Percentiles rank a stretch among this genome's conserved stretches.
Conservation (phyloP, 1,284 basidiomycete genomes). For the Moesziomyces sp. region DNA sequence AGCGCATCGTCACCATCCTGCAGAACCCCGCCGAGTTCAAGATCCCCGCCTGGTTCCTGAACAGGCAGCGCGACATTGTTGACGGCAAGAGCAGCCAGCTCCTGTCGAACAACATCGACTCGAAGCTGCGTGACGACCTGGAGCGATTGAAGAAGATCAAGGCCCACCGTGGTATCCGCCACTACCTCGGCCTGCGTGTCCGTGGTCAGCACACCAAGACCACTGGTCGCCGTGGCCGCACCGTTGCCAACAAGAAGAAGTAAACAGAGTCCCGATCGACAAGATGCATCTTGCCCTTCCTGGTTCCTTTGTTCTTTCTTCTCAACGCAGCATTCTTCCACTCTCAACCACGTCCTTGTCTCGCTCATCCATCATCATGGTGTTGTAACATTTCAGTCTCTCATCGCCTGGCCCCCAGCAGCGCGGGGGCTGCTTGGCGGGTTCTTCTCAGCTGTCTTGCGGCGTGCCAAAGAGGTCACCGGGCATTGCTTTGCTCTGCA, state of each 20-base stretch:
- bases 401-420: slow-evolving; percentile 11
- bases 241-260: slow-evolving; percentile 68
- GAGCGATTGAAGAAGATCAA: slow-evolving; percentile 99
- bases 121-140: slow-evolving; percentile 97
- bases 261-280: slow-evolving; percentile 37
- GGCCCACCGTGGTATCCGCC: slow-evolving; percentile 96
- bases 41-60: slow-evolving; percentile 98
- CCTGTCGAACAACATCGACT: slow-evolving; percentile 96
- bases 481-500: not conserved
- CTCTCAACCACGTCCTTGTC: slow-evolving; percentile 12
- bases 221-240: slow-evolving; percentile 76
- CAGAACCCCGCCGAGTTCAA: slow-evolving; percentile 99
- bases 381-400: slow-evolving; percentile 47
- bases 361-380: slow-evolving; percentile 36
- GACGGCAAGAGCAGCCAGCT: slow-evolving; percentile 98
- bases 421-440: slow-evolving; percentile 30
- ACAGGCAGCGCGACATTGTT: slow-evolving; percentile 97
- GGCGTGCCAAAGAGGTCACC: slow-evolving; percentile 9
- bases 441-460: slow-evolving; percentile 14
- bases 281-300: slow-evolving; percentile 3
- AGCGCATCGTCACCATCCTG: slow-evolving; percentile 99
- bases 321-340: slow-evolving; percentile 36
- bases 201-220: slow-evolving; percentile 99
- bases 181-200: slow-evolving; percentile 91
- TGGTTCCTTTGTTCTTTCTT: slow-evolving; percentile 12